These are phyloP conservation scores for Neurospora sp. DNA, from an alignment of 495 filamentous ascomycete genomes.

Conservation along the genomic window DNA sequence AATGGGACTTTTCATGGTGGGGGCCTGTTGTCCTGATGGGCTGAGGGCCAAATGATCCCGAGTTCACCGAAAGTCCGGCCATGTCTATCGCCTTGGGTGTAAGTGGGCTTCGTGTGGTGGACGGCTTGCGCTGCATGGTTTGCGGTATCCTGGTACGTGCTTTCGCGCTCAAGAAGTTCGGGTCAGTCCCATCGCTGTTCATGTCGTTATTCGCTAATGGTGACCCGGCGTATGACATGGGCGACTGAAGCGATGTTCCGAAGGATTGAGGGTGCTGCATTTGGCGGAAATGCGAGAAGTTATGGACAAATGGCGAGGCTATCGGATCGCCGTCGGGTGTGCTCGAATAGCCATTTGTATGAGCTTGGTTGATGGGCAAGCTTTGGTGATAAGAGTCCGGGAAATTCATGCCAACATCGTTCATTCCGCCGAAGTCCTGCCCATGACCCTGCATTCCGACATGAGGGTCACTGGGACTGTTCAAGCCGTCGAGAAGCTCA, in stretches of 20 bases:
- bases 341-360: conserved; percentile 69
- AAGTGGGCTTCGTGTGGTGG: conserved; percentile 64
- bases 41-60: conserved; percentile 53
- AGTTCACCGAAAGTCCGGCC: conserved; percentile 25
- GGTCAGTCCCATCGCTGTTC: conserved; percentile 42
- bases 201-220: conserved; percentile 44
- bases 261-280: conserved; percentile 50
- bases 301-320: conserved; percentile 73
- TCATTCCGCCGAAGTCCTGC: conserved; percentile 37
- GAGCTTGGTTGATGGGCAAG: conserved; percentile 38
- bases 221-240: conserved; percentile 40
- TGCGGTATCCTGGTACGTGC: conserved; percentile 42
- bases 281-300: conserved; percentile 59
- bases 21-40: conserved; percentile 58
- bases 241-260: conserved; percentile 38
- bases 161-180: conserved; percentile 47
- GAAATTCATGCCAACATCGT: conserved; percentile 38
- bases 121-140: conserved; percentile 57
- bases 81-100: conserved; percentile 58
- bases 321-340: conserved; percentile 84
- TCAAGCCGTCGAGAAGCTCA: conserved; percentile 51
- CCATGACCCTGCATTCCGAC: conserved; percentile 37
- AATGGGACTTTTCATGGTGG: conserved; percentile 71
- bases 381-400: conserved; percentile 30
- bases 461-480: conserved; percentile 36